Base-by-base conservation (phyloP, 139 green algal genomes). In the Astrephomene gubernaculifera region DNA sequence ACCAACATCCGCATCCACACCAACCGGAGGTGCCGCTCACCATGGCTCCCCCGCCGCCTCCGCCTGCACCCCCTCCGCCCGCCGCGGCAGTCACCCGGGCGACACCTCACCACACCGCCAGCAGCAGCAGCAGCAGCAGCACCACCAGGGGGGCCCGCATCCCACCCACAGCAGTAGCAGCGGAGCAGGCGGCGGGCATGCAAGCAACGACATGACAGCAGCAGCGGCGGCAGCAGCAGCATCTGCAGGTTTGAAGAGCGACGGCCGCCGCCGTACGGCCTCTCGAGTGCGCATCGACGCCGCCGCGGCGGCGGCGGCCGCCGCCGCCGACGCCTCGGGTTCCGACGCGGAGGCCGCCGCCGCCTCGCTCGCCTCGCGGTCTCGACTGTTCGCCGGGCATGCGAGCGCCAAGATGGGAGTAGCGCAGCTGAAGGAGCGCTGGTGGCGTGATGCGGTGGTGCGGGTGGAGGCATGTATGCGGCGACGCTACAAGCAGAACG, bases 361-460 rank as follows among this genome's bases (percentile, higher is more conserved):
- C 14, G 29, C 19, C 25, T 10, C 31, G 19, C 29, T 35, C 25
- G 31, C 14, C 60, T 69, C 60, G 64, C 64, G 64, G 10, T 29
- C n/a, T 29, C 29, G 61, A 7, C 39, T 70, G 1, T 9, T 24
- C n/a, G 35, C 38, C 73, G 2, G 38, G n/a, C 4, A 6, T 41
- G 43, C 78, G n/a, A 52, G 49, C 49, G 10, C 24, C 4, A 78
- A 86, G 65, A 65, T 49, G 24, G 65, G 65, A 31, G 65, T 78
- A 33, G 45, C 64, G 64, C 79, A 78, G 65, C 45, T 86, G 31
- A 60, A 61, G 64, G 79, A 86, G 67, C 65, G 79, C 17, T 86
- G 79, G 79, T 86, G 79, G 79, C 79, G 79, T 7, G 79, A 86
- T 2, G 79, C 65, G 49, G 65, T 86, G 65, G 65, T 78, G 29